phyloP scores from a whole-genome alignment of 2,329 filamentous ascomycete genomes.

The Catunica adiposa region DNA sequence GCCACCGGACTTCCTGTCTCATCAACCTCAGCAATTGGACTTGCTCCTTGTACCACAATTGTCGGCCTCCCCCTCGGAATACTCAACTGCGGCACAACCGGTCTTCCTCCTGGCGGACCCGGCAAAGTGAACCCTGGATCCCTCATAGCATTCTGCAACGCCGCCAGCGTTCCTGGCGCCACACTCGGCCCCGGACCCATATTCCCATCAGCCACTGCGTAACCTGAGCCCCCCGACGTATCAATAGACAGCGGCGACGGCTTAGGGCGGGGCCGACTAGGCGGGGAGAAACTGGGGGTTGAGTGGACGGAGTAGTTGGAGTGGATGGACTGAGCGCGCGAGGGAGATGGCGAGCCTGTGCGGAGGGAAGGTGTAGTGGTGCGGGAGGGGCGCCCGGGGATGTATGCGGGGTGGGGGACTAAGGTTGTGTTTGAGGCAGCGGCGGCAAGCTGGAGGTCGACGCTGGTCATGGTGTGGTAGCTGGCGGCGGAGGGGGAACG shows the following conservation, averaged over 20 bases:
- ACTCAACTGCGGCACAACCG: conserved; percentile 21
- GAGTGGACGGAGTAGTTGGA: conserved; percentile 20
- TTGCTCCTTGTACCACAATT: conserved; percentile 18
- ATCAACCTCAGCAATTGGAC: conserved; percentile 18
- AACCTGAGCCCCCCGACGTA: neutral
- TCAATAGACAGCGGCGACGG: conserved; percentile 1
- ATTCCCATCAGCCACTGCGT: neutral
- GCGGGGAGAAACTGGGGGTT: conserved; percentile 32
- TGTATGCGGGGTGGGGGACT: conserved; percentile 34
- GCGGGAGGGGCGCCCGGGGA: conserved; percentile 23
- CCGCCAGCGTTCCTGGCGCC: neutral
- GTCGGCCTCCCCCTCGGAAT: conserved; percentile 25
- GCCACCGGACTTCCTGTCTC: conserved; percentile 10
- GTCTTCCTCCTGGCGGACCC: conserved; percentile 17
- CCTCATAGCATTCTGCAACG: conserved; percentile 3
- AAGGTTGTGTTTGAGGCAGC: conserved; percentile 5
- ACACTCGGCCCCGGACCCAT: no score
- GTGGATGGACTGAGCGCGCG: conserved; percentile 4
- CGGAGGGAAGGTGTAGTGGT: conserved; percentile 13
- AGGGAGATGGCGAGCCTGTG: conserved; percentile 14
- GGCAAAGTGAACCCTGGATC: conserved; percentile 15
- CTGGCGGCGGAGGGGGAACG: conserved; percentile 16
- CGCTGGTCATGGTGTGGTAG: conserved; percentile 18
- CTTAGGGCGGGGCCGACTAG: conserved; percentile 19
- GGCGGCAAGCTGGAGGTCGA: conserved; percentile 24